phyloP scores from a whole-genome alignment of 345 rosid species.

The Linum tenue region DNA sequence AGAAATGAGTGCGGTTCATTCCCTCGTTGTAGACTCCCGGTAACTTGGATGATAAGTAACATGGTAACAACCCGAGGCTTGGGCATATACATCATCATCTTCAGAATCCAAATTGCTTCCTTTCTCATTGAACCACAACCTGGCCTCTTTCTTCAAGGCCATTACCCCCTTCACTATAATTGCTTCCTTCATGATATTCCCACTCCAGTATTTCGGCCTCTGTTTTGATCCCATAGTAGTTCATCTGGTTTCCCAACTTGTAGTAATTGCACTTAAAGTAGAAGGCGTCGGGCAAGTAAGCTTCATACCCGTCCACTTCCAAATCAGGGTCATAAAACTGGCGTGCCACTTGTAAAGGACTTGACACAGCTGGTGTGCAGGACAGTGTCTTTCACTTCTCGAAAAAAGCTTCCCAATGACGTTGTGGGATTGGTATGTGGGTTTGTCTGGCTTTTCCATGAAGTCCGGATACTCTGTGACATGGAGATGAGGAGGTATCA shows the following conservation, averaged over 20 bases:
- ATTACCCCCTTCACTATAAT: constrained; percentile 33
- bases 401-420: constrained; percentile 57
- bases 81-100: constrained; percentile 27
- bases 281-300: constrained; percentile 34
- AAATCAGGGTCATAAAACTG: constrained; percentile 37
- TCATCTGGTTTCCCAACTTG: constrained; percentile 47
- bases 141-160: constrained; percentile 45
- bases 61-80: constrained; percentile 74
- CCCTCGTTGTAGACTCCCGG: constrained; percentile 62
- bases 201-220: constrained; percentile 55
- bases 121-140: constrained; percentile 37
- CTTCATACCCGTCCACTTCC: constrained; percentile 47
- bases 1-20: constrained; percentile 45
- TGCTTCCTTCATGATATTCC: constrained; percentile 36
- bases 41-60: constrained; percentile 59
- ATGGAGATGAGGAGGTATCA: constrained; percentile 27
- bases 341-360: constrained; percentile 37
- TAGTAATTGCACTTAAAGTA: constrained; percentile 31
- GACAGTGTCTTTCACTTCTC: constrained; percentile 34
- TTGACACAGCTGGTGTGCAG: constrained; percentile 16
- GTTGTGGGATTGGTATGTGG: constrained; percentile 33
- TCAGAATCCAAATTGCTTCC: constrained; percentile 17
- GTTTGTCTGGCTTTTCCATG: constrained; percentile 51
- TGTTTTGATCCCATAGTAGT: constrained; percentile 43
- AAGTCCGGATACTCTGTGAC: constrained; percentile 45